These are phyloP conservation scores for Puccinia brachypodii DNA, from an alignment of 1,284 basidiomycete genomes.

Conservation along the genomic window DNA sequence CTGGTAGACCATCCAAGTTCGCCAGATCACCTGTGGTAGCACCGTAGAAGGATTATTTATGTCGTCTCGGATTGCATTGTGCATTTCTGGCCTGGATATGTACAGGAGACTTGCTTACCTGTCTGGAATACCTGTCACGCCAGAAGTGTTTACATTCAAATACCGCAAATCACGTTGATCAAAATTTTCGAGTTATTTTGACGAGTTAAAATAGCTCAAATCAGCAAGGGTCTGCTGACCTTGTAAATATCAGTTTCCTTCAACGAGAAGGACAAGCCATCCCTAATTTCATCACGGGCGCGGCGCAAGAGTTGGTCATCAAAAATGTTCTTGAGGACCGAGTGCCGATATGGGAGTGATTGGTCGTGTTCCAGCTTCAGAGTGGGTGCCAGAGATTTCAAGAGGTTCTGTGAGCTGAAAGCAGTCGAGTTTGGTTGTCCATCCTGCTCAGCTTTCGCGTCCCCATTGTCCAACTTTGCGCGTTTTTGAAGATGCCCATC, in stretches of 20 bases:
- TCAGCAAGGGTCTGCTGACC: slow-evolving; percentile 60
- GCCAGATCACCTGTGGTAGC: slow-evolving; percentile 81
- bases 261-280: slow-evolving; percentile 84
- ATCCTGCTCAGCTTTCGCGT: background rate
- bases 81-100: background rate
- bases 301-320: slow-evolving; percentile 49
- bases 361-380: slow-evolving; percentile 39
- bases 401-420: slow-evolving; percentile 27
- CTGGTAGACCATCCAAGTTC: slow-evolving; percentile 79
- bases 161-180: background rate
- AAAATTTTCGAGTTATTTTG: background rate
- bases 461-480: background rate
- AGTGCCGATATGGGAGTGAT: slow-evolving; percentile 29
- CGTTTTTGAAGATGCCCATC: slow-evolving; percentile 9
- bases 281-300: slow-evolving; percentile 62
- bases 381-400: slow-evolving; percentile 15
- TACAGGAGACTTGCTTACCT: background rate
- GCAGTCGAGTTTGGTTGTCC: slow-evolving; percentile 7
- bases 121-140: slow-evolving; percentile 33
- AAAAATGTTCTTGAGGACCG: slow-evolving; percentile 38
- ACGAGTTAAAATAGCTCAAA: slow-evolving; percentile 1
- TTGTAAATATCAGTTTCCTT: slow-evolving; percentile 99
- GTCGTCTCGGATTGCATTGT: background rate
- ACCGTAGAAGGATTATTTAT: background rate
- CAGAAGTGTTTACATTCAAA: background rate